Percentiles rank a stretch among this genome's conserved stretches.
Evolutionary conservation across 2,329 filamentous ascomycete genomes (phyloP).

Genomic region (Capronia americana): DNA sequence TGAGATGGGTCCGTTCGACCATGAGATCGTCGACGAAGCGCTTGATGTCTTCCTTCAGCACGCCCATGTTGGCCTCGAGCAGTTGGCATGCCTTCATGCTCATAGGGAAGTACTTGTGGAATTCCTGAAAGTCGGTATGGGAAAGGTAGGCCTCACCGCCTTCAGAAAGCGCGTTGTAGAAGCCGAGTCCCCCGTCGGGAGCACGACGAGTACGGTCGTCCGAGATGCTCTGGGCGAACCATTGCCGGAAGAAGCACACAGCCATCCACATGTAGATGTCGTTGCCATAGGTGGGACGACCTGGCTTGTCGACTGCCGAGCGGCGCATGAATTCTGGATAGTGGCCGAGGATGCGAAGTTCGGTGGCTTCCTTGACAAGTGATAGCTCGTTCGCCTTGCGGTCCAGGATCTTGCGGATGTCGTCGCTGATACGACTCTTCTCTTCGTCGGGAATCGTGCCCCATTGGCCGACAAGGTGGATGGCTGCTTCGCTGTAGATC

Average conservation of each 20-base stretch:
- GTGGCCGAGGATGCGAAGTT: conserved; percentile 43
- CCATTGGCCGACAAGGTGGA: conserved; percentile 46
- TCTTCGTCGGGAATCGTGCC: conserved; percentile 34
- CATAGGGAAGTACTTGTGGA: conserved; percentile 43
- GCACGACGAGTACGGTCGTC: conserved; percentile 48
- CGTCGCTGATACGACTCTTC: conserved; percentile 34
- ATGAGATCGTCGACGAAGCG: conserved; percentile 46
- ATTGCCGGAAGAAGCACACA: conserved; percentile 56
- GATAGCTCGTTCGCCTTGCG: conserved; percentile 41
- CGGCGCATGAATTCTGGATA: conserved; percentile 49
- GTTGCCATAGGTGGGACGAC: conserved; percentile 53
- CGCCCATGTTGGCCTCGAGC: conserved; percentile 43
- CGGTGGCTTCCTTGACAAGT: conserved; percentile 40
- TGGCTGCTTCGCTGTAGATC: conserved; percentile 46
- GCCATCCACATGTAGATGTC: conserved; percentile 61
- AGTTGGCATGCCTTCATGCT: conserved; percentile 40
- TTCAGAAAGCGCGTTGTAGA: conserved; percentile 51
- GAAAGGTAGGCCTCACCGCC: conserved; percentile 55
- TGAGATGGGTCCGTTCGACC: conserved; percentile 49
- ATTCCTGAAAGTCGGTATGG: conserved; percentile 41
- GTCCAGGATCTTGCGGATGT: conserved; percentile 39
- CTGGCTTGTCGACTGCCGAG: conserved; percentile 43
- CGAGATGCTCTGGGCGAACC: conserved; percentile 51
- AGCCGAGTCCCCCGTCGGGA: conserved; percentile 54
- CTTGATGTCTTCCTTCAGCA: conserved; percentile 50